Conservation (phyloP, 2,329 filamentous ascomycete genomes). For the Ploettnerulaceae sp. region DNA sequence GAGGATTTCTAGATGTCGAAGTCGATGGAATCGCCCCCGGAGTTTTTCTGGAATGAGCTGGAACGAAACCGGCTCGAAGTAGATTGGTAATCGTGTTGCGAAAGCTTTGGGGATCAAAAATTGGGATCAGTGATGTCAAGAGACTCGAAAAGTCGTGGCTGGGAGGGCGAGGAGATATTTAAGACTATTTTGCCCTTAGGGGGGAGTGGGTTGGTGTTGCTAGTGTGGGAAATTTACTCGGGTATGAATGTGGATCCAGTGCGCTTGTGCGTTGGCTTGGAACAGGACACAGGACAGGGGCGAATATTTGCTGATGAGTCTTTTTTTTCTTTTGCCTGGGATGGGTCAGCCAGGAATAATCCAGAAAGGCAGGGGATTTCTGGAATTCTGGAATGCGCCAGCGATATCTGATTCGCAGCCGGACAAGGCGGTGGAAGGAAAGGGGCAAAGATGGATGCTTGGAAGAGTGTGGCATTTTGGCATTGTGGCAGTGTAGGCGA, state of each 20-base stretch:
- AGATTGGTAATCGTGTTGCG: conserved; percentile 23
- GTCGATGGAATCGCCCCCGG: conserved; percentile 29
- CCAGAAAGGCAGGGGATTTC: conserved; percentile 9
- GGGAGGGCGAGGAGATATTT: conserved; percentile 15
- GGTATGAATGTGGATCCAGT: conserved; percentile 9
- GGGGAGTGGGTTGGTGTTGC: background rate
- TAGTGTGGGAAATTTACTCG: conserved; percentile 16
- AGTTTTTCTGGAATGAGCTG: conserved; percentile 28
- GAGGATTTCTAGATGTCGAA: conserved; percentile 24
- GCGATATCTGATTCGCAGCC: conserved; percentile 6
- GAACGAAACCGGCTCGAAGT: conserved; percentile 23
- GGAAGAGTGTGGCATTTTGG: conserved; percentile 1
- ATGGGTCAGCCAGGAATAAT: conserved; percentile 4
- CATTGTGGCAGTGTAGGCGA: no score
- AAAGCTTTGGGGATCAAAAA: conserved; percentile 16
- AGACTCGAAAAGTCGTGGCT: conserved; percentile 19
- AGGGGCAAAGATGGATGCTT: conserved; percentile 2
- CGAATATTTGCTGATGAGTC: no score
- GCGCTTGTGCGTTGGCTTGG: conserved; percentile 20
- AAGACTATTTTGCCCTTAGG: conserved; percentile 7
- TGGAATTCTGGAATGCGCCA: conserved; percentile 22
- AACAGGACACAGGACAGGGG: no score
- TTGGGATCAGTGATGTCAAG: conserved; percentile 16
- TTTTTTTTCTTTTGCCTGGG: no score
- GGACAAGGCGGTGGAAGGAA: conserved; percentile 11